A percentile compares a stretch with the other conserved stretches of the same genome.
Evolutionary conservation across 768 basidiomycete genomes (phyloP).

Genomic region (Phanerochaete carnosa): DNA sequence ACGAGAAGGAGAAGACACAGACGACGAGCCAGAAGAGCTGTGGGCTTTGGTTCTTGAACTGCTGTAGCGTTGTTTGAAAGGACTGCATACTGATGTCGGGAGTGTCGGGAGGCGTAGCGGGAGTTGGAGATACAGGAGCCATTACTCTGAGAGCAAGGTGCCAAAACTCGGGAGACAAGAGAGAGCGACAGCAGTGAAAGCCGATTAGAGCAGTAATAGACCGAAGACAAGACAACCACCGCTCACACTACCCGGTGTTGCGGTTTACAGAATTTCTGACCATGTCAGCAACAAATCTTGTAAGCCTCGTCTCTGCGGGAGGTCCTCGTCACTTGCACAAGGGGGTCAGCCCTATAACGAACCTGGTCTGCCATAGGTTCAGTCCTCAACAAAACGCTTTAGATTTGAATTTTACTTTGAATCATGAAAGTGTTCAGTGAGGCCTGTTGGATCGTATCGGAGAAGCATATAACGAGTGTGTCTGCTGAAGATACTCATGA

Average conservation of each 20-base stretch:
- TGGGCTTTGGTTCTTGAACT: background rate
- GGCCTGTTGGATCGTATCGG: too few relatives aligned
- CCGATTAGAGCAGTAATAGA: background rate
- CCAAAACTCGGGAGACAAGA: background rate
- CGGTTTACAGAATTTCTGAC: too few relatives aligned
- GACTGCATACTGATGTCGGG: background rate
- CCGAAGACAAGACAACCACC: too few relatives aligned
- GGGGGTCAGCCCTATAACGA: too few relatives aligned
- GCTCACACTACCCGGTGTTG: too few relatives aligned
- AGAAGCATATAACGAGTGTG: too few relatives aligned
- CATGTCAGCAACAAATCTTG: background rate
- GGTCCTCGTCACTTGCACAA: too few relatives aligned
- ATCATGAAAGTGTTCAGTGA: too few relatives aligned
- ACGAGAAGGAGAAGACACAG: background rate
- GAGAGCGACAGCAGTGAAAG: background rate
- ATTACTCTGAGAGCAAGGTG: background rate
- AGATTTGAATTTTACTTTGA: too few relatives aligned
- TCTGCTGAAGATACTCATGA: too few relatives aligned
- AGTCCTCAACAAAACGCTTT: too few relatives aligned
- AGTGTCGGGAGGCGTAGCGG: background rate
- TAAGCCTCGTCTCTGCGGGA: background rate
- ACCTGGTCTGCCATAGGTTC: too few relatives aligned
- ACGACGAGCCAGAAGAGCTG: background rate
- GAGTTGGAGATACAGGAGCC: background rate
- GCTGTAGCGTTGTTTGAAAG: background rate